Base-by-base conservation (phyloP, 768 basidiomycete genomes). In the Naganishia vaughanmartiniae region DNA sequence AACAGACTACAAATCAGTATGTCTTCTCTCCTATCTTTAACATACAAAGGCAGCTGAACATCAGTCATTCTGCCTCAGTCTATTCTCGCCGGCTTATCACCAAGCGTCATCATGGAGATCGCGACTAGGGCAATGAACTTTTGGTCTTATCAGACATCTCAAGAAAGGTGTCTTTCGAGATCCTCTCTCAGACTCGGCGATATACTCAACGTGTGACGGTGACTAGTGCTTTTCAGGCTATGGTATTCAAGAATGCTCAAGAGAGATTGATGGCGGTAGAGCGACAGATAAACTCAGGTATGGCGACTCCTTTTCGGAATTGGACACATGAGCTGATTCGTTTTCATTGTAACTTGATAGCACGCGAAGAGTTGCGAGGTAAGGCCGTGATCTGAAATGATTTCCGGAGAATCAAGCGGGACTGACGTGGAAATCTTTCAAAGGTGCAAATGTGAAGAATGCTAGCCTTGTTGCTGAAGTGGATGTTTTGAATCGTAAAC, bases 91-190 rank as follows among this genome's bases (percentile, higher is more conserved):
- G 76, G 76, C 12, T 42, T 77, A 17, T 60, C 76, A 4, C 76
- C 76, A 19, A 45, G 70, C 26, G 30, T 73, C n/a, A 72, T 77
- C 46, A 54, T 77, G 54, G 76, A 77, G 54, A 73, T 77, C 17
- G 73, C 76, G 0, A 56, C 72, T 9, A 70, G 74, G 39, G 71
- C 74, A 21, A 71, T 77, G 67, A 69, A 71, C 48, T 77, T 77
- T 58, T 77, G 76, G 76, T 70, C 74, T 15, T 77, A 77, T 60
- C 76, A 77, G 67, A 74, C 72, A 24, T 73, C 74, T 0, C 72
- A 74, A 65, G 76, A 77, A 54, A 67, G 70, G 76, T 77, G 31
- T 67, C 72, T 70, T 1, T 19, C 42, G 48, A 66, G 51, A 17
- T 2, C 58, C 17, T 34, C 71, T 3, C 17, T n/a, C n/a, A 14